Conservation (phyloP, 208 protist species). For the Acanthamoeba triangularis region DNA sequence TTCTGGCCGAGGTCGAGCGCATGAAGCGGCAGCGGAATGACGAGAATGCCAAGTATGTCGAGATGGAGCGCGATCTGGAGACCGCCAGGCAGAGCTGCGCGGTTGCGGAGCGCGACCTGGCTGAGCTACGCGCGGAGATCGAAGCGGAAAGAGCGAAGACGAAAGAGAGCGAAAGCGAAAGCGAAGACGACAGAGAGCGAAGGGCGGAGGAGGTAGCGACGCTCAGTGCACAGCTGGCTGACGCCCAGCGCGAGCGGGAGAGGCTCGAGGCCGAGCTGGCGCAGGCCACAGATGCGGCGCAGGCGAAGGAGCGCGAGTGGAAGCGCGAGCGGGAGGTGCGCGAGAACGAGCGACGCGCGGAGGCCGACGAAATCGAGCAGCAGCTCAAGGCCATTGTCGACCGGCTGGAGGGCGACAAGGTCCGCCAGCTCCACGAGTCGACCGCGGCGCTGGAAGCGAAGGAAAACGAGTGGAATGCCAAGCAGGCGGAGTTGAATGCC, state of each 20-base stretch:
- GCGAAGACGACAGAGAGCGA: background rate
- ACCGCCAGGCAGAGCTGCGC: background rate
- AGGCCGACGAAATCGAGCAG: too few species aligned
- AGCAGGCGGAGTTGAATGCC: background rate
- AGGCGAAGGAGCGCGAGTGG: too few species aligned
- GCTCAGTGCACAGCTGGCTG: background rate
- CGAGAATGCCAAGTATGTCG: background rate
- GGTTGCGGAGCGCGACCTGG: background rate
- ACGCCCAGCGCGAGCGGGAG: background rate
- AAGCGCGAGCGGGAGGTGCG: too few species aligned
- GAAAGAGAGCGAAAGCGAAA: background rate
- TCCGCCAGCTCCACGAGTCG: background rate
- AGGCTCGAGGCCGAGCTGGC: background rate
- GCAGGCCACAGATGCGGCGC: too few species aligned
- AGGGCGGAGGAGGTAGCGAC: background rate
- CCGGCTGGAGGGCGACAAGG: too few species aligned
- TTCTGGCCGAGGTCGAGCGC: conserved; percentile 19
- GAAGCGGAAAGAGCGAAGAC: background rate
- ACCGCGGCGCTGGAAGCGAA: background rate
- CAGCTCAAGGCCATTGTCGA: background rate
- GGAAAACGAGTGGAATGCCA: background rate
- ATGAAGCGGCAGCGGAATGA: background rate
- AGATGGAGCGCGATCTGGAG: background rate
- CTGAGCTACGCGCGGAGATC: background rate
- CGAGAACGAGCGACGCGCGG: too few species aligned